Conservation (phyloP, 1,284 basidiomycete genomes). For the Puccinia hordei region DNA sequence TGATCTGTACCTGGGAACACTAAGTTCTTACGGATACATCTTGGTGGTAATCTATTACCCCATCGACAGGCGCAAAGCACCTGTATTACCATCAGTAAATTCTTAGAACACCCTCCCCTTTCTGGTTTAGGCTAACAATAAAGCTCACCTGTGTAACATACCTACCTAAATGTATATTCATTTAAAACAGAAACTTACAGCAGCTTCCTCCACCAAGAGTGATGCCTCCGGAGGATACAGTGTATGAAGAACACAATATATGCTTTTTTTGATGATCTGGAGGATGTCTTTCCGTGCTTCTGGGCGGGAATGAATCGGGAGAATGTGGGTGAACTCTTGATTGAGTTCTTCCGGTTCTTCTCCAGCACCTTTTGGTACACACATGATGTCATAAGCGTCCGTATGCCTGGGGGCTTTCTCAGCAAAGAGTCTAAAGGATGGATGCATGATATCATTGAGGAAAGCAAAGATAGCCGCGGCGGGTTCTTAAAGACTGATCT, state of each 20-base stretch:
- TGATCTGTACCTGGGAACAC: constrained; percentile 91
- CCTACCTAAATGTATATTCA: background rate
- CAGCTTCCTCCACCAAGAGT: constrained; percentile 57
- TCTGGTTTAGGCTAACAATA: constrained; percentile 60
- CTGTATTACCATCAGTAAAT: constrained; percentile 71
- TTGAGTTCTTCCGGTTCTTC: constrained; percentile 97
- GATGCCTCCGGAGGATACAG: constrained; percentile 69
- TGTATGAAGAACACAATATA: constrained; percentile 68
- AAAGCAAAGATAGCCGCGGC: constrained; percentile 63
- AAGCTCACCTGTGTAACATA: constrained; percentile 12
- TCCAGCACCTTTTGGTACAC: constrained; percentile 90
- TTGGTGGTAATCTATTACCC: constrained; percentile 96
- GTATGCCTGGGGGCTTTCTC: constrained; percentile 72
- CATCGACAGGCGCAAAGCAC: constrained; percentile 91
- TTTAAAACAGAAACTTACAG: constrained; percentile 58
- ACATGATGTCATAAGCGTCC: constrained; percentile 84
- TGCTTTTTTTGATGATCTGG: constrained; percentile 98
- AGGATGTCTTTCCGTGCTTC: constrained; percentile 79
- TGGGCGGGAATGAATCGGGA: constrained; percentile 94
- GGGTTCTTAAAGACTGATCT: constrained; percentile 77
- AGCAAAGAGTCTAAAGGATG: constrained; percentile 90
- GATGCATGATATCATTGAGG: constrained; percentile 74
- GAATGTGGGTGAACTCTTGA: constrained; percentile 89
- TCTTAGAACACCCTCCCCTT: constrained; percentile 71
- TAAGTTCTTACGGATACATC: constrained; percentile 97